A percentile compares a stretch with the other conserved stretches of the same genome.
phyloP scores from a whole-genome alignment of 257 asterid species.

The Avicennia marina region DNA sequence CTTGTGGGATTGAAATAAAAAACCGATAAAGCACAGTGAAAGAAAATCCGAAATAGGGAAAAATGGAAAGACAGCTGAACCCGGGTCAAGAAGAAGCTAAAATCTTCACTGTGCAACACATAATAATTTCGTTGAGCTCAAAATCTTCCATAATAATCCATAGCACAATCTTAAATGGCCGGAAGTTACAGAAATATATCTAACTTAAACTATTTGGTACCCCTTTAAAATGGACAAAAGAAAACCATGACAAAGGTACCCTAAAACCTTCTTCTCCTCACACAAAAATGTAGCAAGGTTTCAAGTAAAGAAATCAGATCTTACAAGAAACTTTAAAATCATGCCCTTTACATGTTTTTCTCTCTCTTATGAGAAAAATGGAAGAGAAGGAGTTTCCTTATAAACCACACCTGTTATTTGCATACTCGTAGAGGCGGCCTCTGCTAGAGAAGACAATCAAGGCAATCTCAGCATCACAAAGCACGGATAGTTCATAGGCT shows the following conservation, averaged over 20 bases:
- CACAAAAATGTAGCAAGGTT: too few species aligned
- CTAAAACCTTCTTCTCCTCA: conserved; percentile 2
- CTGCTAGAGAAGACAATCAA: conserved; percentile 84
- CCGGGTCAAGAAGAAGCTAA: conserved; percentile 23
- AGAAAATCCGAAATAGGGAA: conserved; percentile 26
- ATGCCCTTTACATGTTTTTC: not conserved
- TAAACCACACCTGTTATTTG: conserved; percentile 97
- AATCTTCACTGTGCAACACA: conserved; percentile 21
- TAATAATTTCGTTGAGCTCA: conserved; percentile 18
- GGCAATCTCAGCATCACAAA: conserved; percentile 95
- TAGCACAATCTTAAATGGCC: conserved; percentile 12
- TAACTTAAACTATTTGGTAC: conserved; percentile 14
- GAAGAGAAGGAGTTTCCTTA: too few species aligned
- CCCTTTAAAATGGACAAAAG: conserved; percentile 8
- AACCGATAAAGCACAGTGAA: conserved; percentile 23
- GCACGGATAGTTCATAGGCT: conserved; percentile 91
- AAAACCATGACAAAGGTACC: not conserved
- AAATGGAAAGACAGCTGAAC: conserved; percentile 28
- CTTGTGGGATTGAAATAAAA: conserved; percentile 28
- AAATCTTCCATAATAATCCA: conserved; percentile 16
- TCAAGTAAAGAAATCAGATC: conserved; percentile 11
- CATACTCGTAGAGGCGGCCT: conserved; percentile 91
- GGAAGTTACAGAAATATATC: not conserved
- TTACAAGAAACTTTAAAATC: not conserved
- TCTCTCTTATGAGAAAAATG: too few species aligned